These are phyloP conservation scores for Pyrenochaeta sp. DNA, from an alignment of 2,329 filamentous ascomycete species.

Conservation along the genomic window DNA sequence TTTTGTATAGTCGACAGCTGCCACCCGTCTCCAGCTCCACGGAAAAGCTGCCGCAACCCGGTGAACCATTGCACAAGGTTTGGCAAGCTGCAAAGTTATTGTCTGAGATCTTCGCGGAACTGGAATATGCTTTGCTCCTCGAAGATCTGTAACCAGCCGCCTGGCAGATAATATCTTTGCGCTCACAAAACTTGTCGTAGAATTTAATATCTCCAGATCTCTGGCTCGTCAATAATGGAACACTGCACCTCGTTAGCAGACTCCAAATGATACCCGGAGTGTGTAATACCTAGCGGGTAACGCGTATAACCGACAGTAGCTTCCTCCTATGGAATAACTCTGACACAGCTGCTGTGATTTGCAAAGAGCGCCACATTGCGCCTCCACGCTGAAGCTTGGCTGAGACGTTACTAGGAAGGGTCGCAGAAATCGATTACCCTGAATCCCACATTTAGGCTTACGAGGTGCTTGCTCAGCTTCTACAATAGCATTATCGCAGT, in stretches of 20 bases:
- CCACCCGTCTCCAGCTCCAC: not conserved
- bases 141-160: not conserved
- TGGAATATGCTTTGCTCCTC: not conserved
- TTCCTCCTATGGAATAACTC: not conserved
- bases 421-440: not conserved
- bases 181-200: not conserved
- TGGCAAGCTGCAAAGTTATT: not conserved
- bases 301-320: not conserved
- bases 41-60: not conserved
- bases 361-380: not conserved
- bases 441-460: not conserved
- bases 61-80: not conserved
- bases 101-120: not conserved
- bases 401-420: not conserved
- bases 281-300: not conserved
- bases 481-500: too few species aligned
- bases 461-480: too few species aligned
- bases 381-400: not conserved
- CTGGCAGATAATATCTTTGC: not conserved
- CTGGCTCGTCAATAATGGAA: not conserved
- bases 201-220: not conserved
- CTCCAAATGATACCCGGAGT: not conserved
- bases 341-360: not conserved
- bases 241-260: not conserved
- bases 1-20: not conserved